Evolutionary conservation across 495 filamentous ascomycete genomes (phyloP), one percentile per base, ranked within the genome.

Genomic region (Xylaria palmicola): DNA sequence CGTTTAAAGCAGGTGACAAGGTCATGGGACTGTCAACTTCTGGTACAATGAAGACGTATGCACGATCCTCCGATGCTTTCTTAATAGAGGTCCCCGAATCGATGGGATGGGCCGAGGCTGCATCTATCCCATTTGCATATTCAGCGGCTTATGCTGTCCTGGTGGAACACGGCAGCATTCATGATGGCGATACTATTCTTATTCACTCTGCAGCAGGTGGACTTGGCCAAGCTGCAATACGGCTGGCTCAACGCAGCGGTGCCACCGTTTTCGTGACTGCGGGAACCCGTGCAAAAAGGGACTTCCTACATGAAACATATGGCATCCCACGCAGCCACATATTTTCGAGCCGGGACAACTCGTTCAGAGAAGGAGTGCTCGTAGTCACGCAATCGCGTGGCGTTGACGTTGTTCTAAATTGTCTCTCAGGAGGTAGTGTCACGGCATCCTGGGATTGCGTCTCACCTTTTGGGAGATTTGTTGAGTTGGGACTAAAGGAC

Each of bases 121-220:
- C 74, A 2, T 72, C 77, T 6, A 62, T 82, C 2, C 80, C 80
- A 0, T 64, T 80, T 1, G 73, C 73, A 4, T 83, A 71, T 59
- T 66, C 64, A 30, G 81, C 81, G 0, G 80, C 81, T 0, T 76
- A 78, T 47, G 77, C 84, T 59, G 68, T 75, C 0, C 30, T 74
- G 9, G 8, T 53, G 27, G 59, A 72, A 36, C 61, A 67, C 19
- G 69, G 56, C 12, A 43, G 19, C 13, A 53, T 56, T 7, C 22
- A 49, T 7, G 50, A 27, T 26, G 50, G 64, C 17, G 59, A 65
- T 26, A 53, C 56, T 26, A 37, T 61, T 49, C 30, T 62, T 6
- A 48, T 65, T 30, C 51, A 62, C 47, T 27, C 32, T 2, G 59
- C 59, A n/a, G 24, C 59, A 4, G 50, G 48, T 6, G 48, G 24